A percentile compares a stretch with the other conserved stretches of the same genome.
Evolutionary conservation across 768 basidiomycete genomes (phyloP).

Genomic region (Galerina marginata): DNA sequence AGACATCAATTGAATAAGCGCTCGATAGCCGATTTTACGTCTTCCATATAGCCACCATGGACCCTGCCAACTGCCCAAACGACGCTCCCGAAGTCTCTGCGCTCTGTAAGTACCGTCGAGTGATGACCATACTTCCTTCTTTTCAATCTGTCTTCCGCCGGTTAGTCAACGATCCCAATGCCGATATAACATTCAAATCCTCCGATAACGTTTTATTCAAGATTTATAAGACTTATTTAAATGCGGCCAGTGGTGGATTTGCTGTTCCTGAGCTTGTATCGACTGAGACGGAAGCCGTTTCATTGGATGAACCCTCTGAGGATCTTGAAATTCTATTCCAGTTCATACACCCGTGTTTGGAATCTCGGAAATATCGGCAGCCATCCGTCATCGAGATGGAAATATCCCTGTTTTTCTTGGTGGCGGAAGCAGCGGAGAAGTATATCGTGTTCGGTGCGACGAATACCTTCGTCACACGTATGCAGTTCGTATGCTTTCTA

Average conservation of each 20-base stretch:
- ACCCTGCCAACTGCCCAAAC: too few relatives aligned
- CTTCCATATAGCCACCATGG: too few relatives aligned
- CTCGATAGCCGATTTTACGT: too few relatives aligned
- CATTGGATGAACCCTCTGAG: constrained; percentile 3
- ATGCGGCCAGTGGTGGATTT: constrained; percentile 9
- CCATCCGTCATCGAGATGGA: background rate
- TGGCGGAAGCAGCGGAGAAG: constrained; percentile 32
- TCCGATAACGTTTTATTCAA: constrained; percentile 16
- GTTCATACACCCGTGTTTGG: constrained; percentile 12
- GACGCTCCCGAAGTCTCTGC: too few relatives aligned
- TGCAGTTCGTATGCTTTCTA: constrained; percentile 12
- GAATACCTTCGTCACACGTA: constrained; percentile 20
- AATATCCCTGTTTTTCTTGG: constrained; percentile 5
- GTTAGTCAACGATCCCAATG: constrained; percentile 10
- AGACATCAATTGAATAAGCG: too few relatives aligned
- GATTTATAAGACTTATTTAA: constrained; percentile 7
- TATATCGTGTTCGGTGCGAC: constrained; percentile 31
- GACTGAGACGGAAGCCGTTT: background rate
- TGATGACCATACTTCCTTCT: too few relatives aligned
- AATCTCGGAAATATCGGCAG: constrained; percentile 6
- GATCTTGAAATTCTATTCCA: constrained; percentile 19
- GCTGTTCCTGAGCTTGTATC: background rate
- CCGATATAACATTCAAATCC: constrained; percentile 16
- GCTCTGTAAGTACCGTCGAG: too few relatives aligned
- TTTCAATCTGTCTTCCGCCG: too few relatives aligned